Evolutionary conservation across 179 eudicot genomes (phyloP).

Genomic region (Carnegiea gigantea): DNA sequence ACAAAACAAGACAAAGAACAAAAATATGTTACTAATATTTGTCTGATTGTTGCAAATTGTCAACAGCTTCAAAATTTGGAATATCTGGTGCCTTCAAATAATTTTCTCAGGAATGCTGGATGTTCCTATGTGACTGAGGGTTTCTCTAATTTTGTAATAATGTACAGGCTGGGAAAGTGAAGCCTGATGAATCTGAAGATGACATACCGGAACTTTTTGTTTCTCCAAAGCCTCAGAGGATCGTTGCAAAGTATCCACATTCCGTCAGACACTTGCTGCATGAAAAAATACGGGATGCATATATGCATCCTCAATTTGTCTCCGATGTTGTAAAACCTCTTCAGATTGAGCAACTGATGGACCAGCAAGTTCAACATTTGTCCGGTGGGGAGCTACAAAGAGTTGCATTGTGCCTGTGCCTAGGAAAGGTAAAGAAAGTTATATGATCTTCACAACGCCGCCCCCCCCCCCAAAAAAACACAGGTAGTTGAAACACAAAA

Average conservation of each 20-base stretch:
- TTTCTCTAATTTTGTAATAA: not conserved
- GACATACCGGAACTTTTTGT: conserved; percentile 72
- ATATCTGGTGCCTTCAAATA: not conserved
- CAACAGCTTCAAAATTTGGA: not conserved
- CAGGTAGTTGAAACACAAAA: too few species aligned
- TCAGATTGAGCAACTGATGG: conserved; percentile 68
- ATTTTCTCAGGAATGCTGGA: not conserved
- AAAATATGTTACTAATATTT: too few species aligned
- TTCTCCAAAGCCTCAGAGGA: conserved; percentile 74
- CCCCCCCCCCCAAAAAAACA: too few species aligned
- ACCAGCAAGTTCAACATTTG: conserved; percentile 67
- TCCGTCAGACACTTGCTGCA: conserved; percentile 57
- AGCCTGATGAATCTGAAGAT: conserved; percentile 69
- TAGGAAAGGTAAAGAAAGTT: conserved; percentile 53
- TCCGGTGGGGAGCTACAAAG: conserved; percentile 79
- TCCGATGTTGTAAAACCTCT: conserved; percentile 89
- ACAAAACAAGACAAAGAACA: not conserved
- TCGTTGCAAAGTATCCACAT: conserved; percentile 55
- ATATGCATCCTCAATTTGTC: conserved; percentile 67
- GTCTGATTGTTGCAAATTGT: not conserved
- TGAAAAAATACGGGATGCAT: conserved; percentile 60
- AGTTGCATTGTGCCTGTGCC: conserved; percentile 67
- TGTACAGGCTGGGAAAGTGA: conserved; percentile 60
- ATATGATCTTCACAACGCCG: not conserved
- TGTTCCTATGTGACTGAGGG: not conserved